Evolutionary conservation across 257 asterid genomes (phyloP), one percentile per base, ranked within the genome.

Genomic region (Nicotiana sylvestris): DNA sequence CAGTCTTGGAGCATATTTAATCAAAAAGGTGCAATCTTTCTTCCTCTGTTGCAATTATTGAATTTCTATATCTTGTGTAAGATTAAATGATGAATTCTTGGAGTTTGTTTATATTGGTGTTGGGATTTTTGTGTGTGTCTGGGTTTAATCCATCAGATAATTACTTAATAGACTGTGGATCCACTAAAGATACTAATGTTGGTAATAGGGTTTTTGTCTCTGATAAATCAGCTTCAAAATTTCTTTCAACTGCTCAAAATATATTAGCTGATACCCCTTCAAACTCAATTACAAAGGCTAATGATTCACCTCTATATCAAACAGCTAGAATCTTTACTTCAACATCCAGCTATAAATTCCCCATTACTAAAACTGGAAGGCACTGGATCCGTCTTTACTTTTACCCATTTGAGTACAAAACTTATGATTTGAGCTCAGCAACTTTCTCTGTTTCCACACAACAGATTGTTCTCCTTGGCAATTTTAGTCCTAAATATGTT

Each of bases 91-190:
- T 87, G 94, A 86, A 81, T 33, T 83, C 37, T 43, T 83, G 78
- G 88, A 85, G 85, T 78, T 80, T 88, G 56, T 84, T 88, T 87
- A 9, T 89, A 11, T 84, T 89, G 85, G 81, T 82, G 86, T 86
- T 92, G 74, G 84, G 90, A 82, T 82, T 83, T 86, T 87, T 91
- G 57, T 78, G 80, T 18, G 84, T 85, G 27, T 77, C 68, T 66
- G 95, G 89, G 29, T 89, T 90, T 81, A 86, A 85, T 82, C 93
- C 94, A 8, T 84, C 84, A 3, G 97, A 91, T 87, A 78, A 65
- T 46, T 92, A 86, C 82, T 89, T 89, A 65, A 77, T 92, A 32
- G 88, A 85, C 64, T 91, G 97, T 85, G 97, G 97, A 74, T 92
- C 97, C 49, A 83, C 94, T 35, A 81, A 37, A 51, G 91, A 89